A percentile compares a stretch with the other conserved stretches of the same genome.
These are phyloP conservation scores for Scedosporium boydii DNA, from an alignment of 2,329 filamentous ascomycete species.

Conservation along the genomic window DNA sequence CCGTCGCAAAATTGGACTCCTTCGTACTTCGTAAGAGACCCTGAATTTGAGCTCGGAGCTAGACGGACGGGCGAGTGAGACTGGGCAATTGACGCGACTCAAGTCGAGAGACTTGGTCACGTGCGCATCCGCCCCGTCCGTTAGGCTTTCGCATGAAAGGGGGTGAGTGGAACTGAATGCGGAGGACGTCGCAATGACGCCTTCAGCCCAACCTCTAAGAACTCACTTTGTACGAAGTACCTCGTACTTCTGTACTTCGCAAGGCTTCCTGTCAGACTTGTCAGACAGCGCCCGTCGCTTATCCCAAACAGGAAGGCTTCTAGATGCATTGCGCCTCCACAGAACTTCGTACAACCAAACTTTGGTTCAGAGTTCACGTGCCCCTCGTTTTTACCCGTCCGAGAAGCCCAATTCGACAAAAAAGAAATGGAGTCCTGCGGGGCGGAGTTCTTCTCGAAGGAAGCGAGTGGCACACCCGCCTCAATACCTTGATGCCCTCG, in stretches of 20 bases:
- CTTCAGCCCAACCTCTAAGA: not conserved
- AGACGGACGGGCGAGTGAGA: no score
- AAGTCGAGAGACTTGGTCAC: not conserved
- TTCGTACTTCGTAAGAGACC: no score
- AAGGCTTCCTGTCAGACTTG: not conserved
- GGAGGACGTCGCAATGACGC: not conserved
- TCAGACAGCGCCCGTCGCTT: not conserved
- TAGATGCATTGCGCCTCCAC: constrained; percentile 1
- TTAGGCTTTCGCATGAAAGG: no score
- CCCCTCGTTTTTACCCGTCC: not conserved
- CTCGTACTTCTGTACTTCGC: not conserved
- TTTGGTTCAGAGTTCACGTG: not conserved
- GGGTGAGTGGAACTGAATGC: not conserved
- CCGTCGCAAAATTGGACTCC: no score
- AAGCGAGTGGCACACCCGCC: not conserved
- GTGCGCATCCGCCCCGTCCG: not conserved
- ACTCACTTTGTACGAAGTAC: not conserved
- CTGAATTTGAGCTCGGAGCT: no score
- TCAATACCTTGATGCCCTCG: no score
- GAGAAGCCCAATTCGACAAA: not conserved
- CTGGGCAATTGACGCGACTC: no score
- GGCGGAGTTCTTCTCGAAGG: not conserved
- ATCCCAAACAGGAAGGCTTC: not conserved
- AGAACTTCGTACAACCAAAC: no score
- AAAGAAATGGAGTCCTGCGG: not conserved